Conservation (phyloP, 1,284 basidiomycete species). For the Moesziomyces parantarcticus region DNA sequence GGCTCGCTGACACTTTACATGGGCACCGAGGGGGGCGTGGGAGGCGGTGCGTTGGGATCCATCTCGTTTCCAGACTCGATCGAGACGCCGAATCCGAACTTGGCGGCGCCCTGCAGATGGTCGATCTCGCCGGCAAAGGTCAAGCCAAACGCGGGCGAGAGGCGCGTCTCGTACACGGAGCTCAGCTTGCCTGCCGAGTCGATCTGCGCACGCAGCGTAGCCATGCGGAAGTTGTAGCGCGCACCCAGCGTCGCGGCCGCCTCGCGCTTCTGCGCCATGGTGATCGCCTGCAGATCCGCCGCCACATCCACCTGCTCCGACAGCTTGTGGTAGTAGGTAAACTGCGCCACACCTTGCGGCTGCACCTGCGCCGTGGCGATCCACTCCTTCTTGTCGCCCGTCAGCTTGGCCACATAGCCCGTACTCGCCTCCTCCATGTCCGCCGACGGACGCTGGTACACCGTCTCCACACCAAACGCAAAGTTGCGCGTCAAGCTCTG, state of each 20-base stretch:
- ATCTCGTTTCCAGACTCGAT: constrained; percentile 75
- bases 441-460: constrained; percentile 79
- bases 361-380: constrained; percentile 93
- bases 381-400: constrained; percentile 61
- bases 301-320: constrained; percentile 98
- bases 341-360: constrained; percentile 81
- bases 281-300: constrained; percentile 86
- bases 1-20: constrained; percentile 39
- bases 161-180: constrained; percentile 92
- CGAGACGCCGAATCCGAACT: constrained; percentile 95
- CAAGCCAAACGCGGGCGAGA: constrained; percentile 94
- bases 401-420: constrained; percentile 86
- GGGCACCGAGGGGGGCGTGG: constrained; percentile 63
- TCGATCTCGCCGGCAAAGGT: constrained; percentile 96
- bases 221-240: constrained; percentile 94
- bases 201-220: constrained; percentile 72
- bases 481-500: constrained; percentile 94
- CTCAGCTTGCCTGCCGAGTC: constrained; percentile 78
- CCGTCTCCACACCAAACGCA: constrained; percentile 88
- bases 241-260: constrained; percentile 92
- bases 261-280: constrained; percentile 77
- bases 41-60: constrained; percentile 62
- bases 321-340: constrained; percentile 96
- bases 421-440: constrained; percentile 75
- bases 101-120: constrained; percentile 90